Evolutionary conservation across 768 basidiomycete species (phyloP), one percentile per base, ranked within the genome.

Genomic region (Cantharellus anzutake): DNA sequence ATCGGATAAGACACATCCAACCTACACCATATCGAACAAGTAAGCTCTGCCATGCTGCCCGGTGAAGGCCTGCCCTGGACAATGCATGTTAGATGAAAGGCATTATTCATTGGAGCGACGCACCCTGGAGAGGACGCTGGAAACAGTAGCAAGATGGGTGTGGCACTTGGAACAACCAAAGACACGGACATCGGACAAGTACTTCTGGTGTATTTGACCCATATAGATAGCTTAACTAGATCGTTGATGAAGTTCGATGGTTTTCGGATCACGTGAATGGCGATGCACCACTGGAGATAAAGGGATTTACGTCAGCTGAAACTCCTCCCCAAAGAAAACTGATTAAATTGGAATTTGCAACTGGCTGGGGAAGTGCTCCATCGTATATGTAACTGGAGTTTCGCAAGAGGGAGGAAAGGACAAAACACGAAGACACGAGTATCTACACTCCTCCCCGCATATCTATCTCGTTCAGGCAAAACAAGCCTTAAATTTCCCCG

Each of bases 41-140:
- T 93, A 92, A 16, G 94, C 94, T 60, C 88, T 78, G 16, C 94
- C 94, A 70, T 96, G 91, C 71, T 96, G 91, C 37, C 94, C 94
- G 63, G 89, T 92, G 77, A 98, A 98, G 51, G 88, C 87, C 94
- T 98, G 50, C 59, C 62, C 56, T 56, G 58, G 40, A 35, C 4
- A 42, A 16, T 20, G 4, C 35, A 20, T 48, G 44, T 48, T 11
- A 48, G 44, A 48, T 48, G 44, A 5, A 50, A 11, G 42, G 35
- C 35, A 63, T 34, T 20, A 42, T 51, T 38, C 48, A n/a, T 51
- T 39, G 29, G 42, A 42, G 38, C 41, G 5, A 73, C 82, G 65
- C 65, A 89, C 90, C 70, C 88, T 77, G 61, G 88, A 91, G 65
- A 92, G 80, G 85, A 93, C 90, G 51, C 84, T 82, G 69, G 89